Percentiles rank a stretch among this genome's conserved stretches.
Evolutionary conservation across 2,329 filamentous ascomycete species (phyloP).

Genomic region (Teratosphaeria epicoccoides): DNA sequence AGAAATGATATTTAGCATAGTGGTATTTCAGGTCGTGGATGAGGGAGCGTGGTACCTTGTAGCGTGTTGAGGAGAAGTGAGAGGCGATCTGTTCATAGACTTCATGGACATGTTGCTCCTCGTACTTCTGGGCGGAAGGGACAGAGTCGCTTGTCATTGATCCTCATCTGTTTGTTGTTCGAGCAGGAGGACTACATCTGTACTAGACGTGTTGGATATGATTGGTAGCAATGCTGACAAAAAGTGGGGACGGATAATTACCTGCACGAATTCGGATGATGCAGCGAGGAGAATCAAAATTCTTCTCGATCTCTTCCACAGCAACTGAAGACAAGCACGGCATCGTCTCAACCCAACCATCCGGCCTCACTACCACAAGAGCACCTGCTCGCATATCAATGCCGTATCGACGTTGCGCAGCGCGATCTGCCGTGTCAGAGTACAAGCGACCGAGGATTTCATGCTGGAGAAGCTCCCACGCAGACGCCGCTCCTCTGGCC

Average conservation of each 20-base stretch:
- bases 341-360: constrained; percentile 14
- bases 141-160: not conserved
- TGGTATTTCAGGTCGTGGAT: not conserved
- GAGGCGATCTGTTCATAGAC: constrained; percentile 83
- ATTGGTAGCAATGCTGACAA: not conserved
- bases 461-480: constrained; percentile 22
- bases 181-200: not conserved
- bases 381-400: constrained; percentile 3
- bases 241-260: no score
- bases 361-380: constrained; percentile 11
- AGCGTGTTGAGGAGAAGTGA: constrained; percentile 71
- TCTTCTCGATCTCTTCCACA: constrained; percentile 4
- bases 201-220: not conserved
- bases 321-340: constrained; percentile 1
- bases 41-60: constrained; percentile 43
- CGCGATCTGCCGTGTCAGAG: constrained; percentile 8
- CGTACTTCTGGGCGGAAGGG: constrained; percentile 45
- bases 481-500: constrained; percentile 18
- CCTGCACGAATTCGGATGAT: no score
- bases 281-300: no score
- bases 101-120: constrained; percentile 75
- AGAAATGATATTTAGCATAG: not conserved
- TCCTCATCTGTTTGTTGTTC: not conserved
- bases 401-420: constrained; percentile 10
- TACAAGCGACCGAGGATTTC: constrained; percentile 15